Conservation (phyloP, 2,329 filamentous ascomycete species). For the Monosporascus sp. region DNA sequence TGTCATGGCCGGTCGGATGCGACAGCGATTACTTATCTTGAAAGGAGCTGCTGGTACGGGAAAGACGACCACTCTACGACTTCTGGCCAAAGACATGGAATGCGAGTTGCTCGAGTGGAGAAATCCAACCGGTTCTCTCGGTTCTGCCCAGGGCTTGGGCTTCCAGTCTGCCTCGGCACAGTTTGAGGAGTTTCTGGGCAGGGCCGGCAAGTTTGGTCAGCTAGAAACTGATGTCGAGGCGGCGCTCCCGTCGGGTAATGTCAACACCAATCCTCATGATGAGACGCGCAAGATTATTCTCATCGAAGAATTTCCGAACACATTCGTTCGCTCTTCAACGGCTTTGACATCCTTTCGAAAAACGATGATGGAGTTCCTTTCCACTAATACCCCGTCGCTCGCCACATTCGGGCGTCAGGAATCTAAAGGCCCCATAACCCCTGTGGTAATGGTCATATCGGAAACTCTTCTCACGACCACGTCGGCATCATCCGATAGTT, state of each 20-base stretch:
- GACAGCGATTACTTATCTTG: slow-evolving; percentile 73
- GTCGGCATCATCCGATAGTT: slow-evolving; percentile 80
- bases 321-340: slow-evolving; percentile 60
- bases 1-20: slow-evolving; percentile 59
- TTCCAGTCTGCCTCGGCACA: slow-evolving; percentile 69
- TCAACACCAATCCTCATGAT: slow-evolving; percentile 8
- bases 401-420: slow-evolving; percentile 39
- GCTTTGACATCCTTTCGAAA: slow-evolving; percentile 67
- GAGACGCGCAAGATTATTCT: slow-evolving; percentile 55
- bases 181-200: slow-evolving; percentile 87
- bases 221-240: slow-evolving; percentile 44
- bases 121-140: slow-evolving; percentile 64
- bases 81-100: slow-evolving; percentile 72
- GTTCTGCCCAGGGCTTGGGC: slow-evolving; percentile 56
- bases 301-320: slow-evolving; percentile 78
- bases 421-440: slow-evolving; percentile 49
- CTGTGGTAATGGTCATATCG: slow-evolving; percentile 84
- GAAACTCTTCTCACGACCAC: slow-evolving; percentile 84
- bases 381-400: slow-evolving; percentile 57
- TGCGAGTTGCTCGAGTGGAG: slow-evolving; percentile 85
- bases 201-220: slow-evolving; percentile 74
- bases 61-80: slow-evolving; percentile 80
- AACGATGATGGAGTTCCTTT: slow-evolving; percentile 70
- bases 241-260: slow-evolving; percentile 3
- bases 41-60: slow-evolving; percentile 89